Evolutionary conservation across 192 early-diverging fungal species (phyloP), one percentile per base, ranked within the genome.

Genomic region (Coemansia brasiliensis): DNA sequence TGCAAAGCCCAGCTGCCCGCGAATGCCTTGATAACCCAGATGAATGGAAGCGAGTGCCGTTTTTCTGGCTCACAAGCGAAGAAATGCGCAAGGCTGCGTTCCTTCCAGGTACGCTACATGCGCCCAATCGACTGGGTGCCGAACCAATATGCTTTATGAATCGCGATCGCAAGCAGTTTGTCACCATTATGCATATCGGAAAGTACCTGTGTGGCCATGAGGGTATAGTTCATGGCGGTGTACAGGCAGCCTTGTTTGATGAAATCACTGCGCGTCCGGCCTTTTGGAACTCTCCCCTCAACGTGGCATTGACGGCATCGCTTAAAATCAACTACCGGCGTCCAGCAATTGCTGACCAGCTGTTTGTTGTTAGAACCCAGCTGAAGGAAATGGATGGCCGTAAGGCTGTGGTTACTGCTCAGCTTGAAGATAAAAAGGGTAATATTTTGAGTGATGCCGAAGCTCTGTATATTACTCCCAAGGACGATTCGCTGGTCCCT

Each of bases 181-280:
- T 80, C n/a, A 55, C 67, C 20, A 46, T 92, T 2, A 26, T 84
- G 15, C 90, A 94, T 65, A 51, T 92, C 21, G 92, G 92, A 7
- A 79, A 71, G 10, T 56, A 78, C 0, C 64, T 92, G 17, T 91
- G 87, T 26, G 90, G 92, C 8, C 92, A 94, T 67, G 79, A 84
- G 17, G 83, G 83, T 39, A 91, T 94, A 50, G 78, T 86, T 39
- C 92, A 94, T 58, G 92, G 92, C 35, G 90, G 87, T 27, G 73
- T 90, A 7, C 78, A 85, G 39, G 88, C 88, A 1, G 90, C 88
- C 1, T 48, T 91, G 37, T 72, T 90, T 52, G 90, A 91, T 77
- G 88, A 89, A 65, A 80, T 76, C 25, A 72, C 79, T 17, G 84
- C 82, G 3, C 82, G 74, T 39, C 74, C 84, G 24, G 84, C 82